Percentiles rank a stretch among this genome's conserved stretches.
Conservation (phyloP, 352 stramenopile genomes). For the Pythium diclinum region DNA sequence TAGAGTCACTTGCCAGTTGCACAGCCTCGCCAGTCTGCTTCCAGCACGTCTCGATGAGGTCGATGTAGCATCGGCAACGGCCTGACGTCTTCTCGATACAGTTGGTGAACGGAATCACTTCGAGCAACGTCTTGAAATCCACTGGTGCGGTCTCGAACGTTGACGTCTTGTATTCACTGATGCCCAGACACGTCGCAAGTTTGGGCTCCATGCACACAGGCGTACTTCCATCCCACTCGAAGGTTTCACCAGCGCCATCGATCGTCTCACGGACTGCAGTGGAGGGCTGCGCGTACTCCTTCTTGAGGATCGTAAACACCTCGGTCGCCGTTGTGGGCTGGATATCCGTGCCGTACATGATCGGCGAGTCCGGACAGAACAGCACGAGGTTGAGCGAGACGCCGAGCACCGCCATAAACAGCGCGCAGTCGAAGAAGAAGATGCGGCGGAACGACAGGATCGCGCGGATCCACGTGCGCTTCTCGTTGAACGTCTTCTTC, state of each 20-base stretch:
- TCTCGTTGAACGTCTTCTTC: slow-evolving; percentile 85
- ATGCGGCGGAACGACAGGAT: slow-evolving; percentile 80
- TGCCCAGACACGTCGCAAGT: slow-evolving; percentile 65
- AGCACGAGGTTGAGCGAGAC: slow-evolving; percentile 76
- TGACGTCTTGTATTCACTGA: slow-evolving; percentile 35
- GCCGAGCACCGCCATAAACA: slow-evolving; percentile 64
- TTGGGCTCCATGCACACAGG: slow-evolving; percentile 54
- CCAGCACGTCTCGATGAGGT: slow-evolving; percentile 67
- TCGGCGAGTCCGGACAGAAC: slow-evolving; percentile 72
- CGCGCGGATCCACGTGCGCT: slow-evolving; percentile 71
- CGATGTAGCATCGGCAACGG: slow-evolving; percentile 68
- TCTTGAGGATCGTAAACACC: slow-evolving; percentile 60
- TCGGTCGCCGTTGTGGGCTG: slow-evolving; percentile 34
- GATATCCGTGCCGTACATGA: slow-evolving; percentile 68
- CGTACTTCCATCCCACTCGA: no score
- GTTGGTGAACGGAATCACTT: slow-evolving; percentile 62
- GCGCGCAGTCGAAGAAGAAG: slow-evolving; percentile 75
- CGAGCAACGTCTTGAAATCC: slow-evolving; percentile 73
- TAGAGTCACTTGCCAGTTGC: background rate
- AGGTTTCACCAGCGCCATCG: slow-evolving; percentile 1
- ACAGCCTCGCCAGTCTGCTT: slow-evolving; percentile 40
- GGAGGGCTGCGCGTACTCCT: slow-evolving; percentile 41
- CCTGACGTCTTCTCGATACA: slow-evolving; percentile 58
- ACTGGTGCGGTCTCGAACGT: slow-evolving; percentile 50
- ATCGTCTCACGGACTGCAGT: slow-evolving; percentile 17